A percentile compares a stretch with the other conserved stretches of the same genome.
Evolutionary conservation across 1,139 yeast genomes (phyloP).

Genomic region (Pneumocystis carinii): DNA sequence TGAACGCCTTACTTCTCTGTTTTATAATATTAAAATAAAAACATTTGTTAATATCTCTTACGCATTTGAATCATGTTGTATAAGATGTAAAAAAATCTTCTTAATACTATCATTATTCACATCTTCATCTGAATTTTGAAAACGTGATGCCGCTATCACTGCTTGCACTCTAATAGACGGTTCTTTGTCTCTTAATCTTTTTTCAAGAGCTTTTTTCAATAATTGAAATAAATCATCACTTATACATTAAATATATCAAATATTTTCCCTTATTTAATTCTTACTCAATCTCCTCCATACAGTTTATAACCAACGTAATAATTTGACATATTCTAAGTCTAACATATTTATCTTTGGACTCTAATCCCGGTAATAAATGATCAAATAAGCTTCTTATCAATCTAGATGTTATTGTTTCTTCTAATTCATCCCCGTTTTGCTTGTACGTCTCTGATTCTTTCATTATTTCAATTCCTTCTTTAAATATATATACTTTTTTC

Average conservation of each 20-base stretch:
- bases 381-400: slow-evolving; percentile 50
- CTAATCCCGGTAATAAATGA: slow-evolving; percentile 60
- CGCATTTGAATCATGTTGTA: slow-evolving; percentile 68
- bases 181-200: slow-evolving; percentile 66
- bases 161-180: slow-evolving; percentile 69
- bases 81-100: slow-evolving; percentile 36
- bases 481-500: slow-evolving; percentile 1
- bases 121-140: slow-evolving; percentile 46
- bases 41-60: slow-evolving; percentile 1
- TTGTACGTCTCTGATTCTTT: background rate
- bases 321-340: slow-evolving; percentile 70
- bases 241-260: background rate
- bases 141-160: slow-evolving; percentile 59
- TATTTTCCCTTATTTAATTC: background rate
- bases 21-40: background rate
- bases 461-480: background rate
- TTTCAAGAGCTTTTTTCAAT: slow-evolving; percentile 44
- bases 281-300: slow-evolving; percentile 54
- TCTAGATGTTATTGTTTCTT: slow-evolving; percentile 11
- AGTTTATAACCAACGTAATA: slow-evolving; percentile 56
- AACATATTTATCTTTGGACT: slow-evolving; percentile 61
- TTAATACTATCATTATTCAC: slow-evolving; percentile 24
- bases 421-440: slow-evolving; percentile 1
- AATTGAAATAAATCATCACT: slow-evolving; percentile 48
- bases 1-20: slow-evolving; percentile 65